Percentiles rank a stretch among this genome's conserved stretches.
These are phyloP conservation scores for Hymenoscyphus fraxineus DNA, from an alignment of 2,329 filamentous ascomycete species.

Conservation along the genomic window DNA sequence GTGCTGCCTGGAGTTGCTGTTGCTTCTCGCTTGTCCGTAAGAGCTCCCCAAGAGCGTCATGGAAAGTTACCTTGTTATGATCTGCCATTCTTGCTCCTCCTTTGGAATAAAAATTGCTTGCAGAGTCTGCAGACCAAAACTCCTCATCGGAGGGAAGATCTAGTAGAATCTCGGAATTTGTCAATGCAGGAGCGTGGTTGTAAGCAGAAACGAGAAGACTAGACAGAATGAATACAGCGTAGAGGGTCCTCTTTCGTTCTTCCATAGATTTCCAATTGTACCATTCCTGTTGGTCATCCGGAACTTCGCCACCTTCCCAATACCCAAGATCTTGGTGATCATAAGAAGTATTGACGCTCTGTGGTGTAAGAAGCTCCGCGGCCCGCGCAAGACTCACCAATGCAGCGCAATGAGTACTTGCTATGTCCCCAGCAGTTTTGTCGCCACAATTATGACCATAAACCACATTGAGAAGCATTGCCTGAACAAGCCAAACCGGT, in stretches of 20 bases:
- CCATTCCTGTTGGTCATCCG: slow-evolving; percentile 72
- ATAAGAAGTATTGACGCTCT: slow-evolving; percentile 21
- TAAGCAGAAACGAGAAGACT: slow-evolving; percentile 89
- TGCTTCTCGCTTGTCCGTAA: slow-evolving; percentile 70
- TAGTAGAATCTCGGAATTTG: slow-evolving; percentile 88
- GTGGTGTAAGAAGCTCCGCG: slow-evolving; percentile 66
- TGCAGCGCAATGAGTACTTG: slow-evolving; percentile 85
- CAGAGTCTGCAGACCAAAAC: slow-evolving; percentile 78
- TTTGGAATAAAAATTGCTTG: slow-evolving; percentile 74
- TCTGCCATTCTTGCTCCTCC: slow-evolving; percentile 69
- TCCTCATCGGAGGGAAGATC: slow-evolving; percentile 92
- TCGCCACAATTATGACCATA: slow-evolving; percentile 95
- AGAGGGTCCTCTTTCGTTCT: slow-evolving; percentile 89
- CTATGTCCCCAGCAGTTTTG: slow-evolving; percentile 85
- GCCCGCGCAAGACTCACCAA: slow-evolving; percentile 87
- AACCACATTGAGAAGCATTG: slow-evolving; percentile 93
- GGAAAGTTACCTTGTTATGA: slow-evolving; percentile 72
- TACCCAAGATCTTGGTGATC: slow-evolving; percentile 35
- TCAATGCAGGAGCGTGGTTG: slow-evolving; percentile 85
- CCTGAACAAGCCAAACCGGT: slow-evolving; percentile 91
- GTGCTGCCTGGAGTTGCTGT: slow-evolving; percentile 47
- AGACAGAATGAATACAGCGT: slow-evolving; percentile 85
- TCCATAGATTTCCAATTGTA: slow-evolving; percentile 82
- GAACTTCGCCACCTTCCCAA: slow-evolving; percentile 32
- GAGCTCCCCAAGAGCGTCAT: slow-evolving; percentile 74